Base-by-base conservation (phyloP, 192 early-diverging fungal genomes). In the Pecoramyces ruminantium region DNA sequence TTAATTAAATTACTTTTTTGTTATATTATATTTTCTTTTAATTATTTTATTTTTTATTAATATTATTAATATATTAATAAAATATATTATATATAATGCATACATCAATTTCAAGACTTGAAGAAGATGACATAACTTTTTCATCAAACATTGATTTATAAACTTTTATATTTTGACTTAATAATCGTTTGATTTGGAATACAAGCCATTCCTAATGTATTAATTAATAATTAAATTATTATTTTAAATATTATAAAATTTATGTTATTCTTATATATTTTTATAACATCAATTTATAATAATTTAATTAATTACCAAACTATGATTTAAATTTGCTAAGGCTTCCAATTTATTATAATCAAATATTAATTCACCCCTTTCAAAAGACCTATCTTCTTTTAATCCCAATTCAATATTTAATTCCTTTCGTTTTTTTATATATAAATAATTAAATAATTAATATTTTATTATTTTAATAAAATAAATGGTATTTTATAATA, bases 281-380 rank as follows among this genome's bases (percentile, higher is more conserved):
- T 21, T 21, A n/a, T n/a, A n/a, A n/a, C n/a, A n/a, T n/a, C n/a
- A n/a, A n/a, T n/a, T n/a, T n/a, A n/a, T n/a, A n/a, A n/a, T n/a
- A n/a, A n/a, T n/a, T n/a, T n/a, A n/a, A n/a, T n/a, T n/a, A n/a
- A 87, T 87, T 83, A 96, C 95, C 81, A 97, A 86, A 77, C 93
- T 94, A 78, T 95, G 92, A 83, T 96, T 93, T 83, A 96, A 86
- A 81, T 90, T 88, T 4, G 92, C 94, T 18, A 96, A 78, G 4
- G 88, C 82, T 79, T 91, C 89, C 38, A 98, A 81, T 78, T 88
- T 95, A 81, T 93, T 93, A 28, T 85, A 84, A 42, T 98, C 96
- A 78, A 96, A 92, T n/a, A 98, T 87, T 4, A 98, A 88, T 82
- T 98, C 96, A 80, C 89, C 88, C 17, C 89, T 83, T 78, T 92